Percentiles rank a stretch among this genome's conserved stretches.
Evolutionary conservation across 331 rosid genomes (phyloP).

Genomic region (Cydonia oblonga): DNA sequence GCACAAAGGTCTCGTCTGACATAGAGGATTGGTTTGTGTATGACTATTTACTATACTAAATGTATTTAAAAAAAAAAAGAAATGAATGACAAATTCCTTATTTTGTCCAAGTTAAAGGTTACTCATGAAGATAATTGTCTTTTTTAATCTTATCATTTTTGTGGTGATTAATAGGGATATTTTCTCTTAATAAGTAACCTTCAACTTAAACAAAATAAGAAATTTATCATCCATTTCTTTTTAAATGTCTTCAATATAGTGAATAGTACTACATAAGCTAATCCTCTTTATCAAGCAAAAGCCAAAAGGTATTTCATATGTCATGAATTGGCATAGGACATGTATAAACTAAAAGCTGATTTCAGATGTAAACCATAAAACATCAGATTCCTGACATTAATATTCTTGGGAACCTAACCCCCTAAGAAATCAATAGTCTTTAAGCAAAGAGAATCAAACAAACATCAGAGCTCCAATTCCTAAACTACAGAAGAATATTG

Average conservation of each 20-base stretch:
- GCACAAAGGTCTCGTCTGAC: neutral
- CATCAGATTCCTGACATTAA: slow-evolving; percentile 13
- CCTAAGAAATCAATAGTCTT: neutral
- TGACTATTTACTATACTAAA: no score
- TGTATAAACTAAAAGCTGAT: neutral
- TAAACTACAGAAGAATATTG: neutral
- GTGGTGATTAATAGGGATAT: neutral
- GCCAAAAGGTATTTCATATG: neutral
- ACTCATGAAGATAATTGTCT: neutral
- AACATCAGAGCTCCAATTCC: slow-evolving; percentile 2
- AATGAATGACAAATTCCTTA: neutral
- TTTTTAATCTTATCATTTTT: neutral
- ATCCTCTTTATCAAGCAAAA: no score
- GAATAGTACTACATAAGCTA: neutral
- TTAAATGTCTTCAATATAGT: no score
- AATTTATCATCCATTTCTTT: neutral
- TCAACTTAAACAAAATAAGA: neutral
- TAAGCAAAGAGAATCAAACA: slow-evolving; percentile 9
- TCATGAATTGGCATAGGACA: neutral
- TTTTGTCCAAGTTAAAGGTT: neutral
- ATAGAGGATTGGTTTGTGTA: neutral
- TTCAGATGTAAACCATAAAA: neutral
- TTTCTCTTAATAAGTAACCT: neutral
- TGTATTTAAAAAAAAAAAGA: no score
- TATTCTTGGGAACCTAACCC: neutral